Conservation (phyloP, 2,329 filamentous ascomycete genomes). For the Teratosphaeria zuluensis region DNA sequence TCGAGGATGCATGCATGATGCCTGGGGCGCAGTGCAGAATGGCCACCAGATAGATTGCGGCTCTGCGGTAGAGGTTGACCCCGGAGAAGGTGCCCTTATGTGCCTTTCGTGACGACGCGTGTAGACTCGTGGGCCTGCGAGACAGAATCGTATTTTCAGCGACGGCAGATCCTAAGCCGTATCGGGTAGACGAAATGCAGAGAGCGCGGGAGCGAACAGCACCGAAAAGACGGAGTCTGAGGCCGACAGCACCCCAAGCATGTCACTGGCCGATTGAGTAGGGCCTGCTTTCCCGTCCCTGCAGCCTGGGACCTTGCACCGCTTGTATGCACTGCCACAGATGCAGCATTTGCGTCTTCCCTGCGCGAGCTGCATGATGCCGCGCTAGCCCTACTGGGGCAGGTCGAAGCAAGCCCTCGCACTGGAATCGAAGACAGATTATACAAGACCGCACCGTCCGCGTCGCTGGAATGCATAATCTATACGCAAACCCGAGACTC, state of each 20-base stretch:
- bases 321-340: too few relatives aligned
- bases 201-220: neutral
- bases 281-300: neutral
- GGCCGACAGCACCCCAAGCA: neutral
- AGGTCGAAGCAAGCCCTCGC: neutral
- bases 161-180: neutral
- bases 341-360: neutral
- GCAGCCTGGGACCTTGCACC: neutral
- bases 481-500: neutral
- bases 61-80: neutral
- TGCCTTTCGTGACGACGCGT: neutral
- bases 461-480: neutral
- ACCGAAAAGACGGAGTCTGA: neutral
- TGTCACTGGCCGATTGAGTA: neutral
- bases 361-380: neutral
- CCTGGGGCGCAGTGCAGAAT: neutral
- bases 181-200: neutral
- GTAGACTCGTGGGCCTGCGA: neutral
- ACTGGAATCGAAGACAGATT: neutral
- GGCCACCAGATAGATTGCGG: neutral
- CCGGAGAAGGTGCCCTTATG: neutral
- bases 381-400: neutral
- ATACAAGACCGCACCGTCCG: neutral
- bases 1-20: neutral
- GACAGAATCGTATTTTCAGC: constrained; percentile 1